A percentile compares a stretch with the other conserved stretches of the same genome.
Evolutionary conservation across 2,329 filamentous ascomycete species (phyloP).

Genomic region (Ascochyta koolunga): DNA sequence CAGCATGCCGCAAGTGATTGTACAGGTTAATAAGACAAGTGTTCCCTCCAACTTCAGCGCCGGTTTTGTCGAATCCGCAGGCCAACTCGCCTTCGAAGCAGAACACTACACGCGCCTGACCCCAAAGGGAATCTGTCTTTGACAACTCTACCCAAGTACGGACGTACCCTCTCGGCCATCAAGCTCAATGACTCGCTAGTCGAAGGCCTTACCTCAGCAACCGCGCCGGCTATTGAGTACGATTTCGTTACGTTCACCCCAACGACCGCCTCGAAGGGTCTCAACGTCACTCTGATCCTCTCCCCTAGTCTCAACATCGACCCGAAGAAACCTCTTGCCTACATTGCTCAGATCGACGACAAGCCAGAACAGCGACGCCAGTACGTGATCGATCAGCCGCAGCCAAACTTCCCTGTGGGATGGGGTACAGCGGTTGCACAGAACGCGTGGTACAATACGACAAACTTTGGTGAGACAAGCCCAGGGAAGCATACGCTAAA

Average conservation of each 20-base stretch:
- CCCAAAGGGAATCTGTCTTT: conserved; percentile 34
- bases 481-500: conserved; percentile 52
- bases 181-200: conserved; percentile 39
- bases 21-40: conserved; percentile 44
- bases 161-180: conserved; percentile 45
- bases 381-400: conserved; percentile 50
- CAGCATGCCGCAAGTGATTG: conserved; percentile 34
- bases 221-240: conserved; percentile 45
- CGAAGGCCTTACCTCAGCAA: conserved; percentile 33
- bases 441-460: conserved; percentile 57
- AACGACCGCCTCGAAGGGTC: conserved; percentile 36
- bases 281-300: conserved; percentile 51
- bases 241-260: conserved; percentile 46
- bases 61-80: conserved; percentile 46
- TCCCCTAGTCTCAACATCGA: conserved; percentile 58
- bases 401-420: conserved; percentile 53
- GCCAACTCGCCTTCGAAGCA: conserved; percentile 45
- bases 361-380: conserved; percentile 47
- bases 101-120: conserved; percentile 46
- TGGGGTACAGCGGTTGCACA: conserved; percentile 60
- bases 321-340: conserved; percentile 57
- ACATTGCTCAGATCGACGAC: conserved; percentile 57
- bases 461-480: conserved; percentile 40
- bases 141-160: conserved; percentile 42
- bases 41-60: conserved; percentile 40